A percentile compares a stretch with the other conserved stretches of the same genome.
phyloP scores from a whole-genome alignment of 148 eudicot species.

The Agrostemma githago region DNA sequence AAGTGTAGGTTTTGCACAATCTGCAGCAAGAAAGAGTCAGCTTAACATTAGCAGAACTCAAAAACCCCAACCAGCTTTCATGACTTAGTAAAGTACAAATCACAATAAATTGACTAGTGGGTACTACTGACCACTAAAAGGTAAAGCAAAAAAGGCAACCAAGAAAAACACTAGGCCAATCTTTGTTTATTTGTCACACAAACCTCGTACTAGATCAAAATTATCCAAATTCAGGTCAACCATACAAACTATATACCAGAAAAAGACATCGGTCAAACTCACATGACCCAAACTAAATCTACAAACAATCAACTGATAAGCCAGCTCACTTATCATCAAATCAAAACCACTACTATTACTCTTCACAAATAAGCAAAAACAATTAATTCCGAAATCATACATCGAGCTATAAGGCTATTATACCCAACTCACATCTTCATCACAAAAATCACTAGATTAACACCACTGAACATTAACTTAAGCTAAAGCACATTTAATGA shows the following conservation, averaged over 20 bases:
- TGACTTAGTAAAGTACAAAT: conserved; percentile 13
- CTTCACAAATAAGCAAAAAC: not conserved
- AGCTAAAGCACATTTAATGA: not conserved
- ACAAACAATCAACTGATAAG: conserved; percentile 4
- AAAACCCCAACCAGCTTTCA: conserved; percentile 15
- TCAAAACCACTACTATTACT: not conserved
- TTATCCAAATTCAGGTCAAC: conserved; percentile 19
- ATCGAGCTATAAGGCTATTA: not conserved
- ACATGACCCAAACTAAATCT: conserved; percentile 14
- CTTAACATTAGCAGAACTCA: conserved; percentile 15
- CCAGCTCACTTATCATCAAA: conserved; percentile 8
- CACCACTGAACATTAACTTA: not conserved
- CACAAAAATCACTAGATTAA: not conserved
- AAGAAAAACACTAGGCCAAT: conserved; percentile 18
- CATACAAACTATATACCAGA: conserved; percentile 6
- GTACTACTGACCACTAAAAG: conserved; percentile 8
- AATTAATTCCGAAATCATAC: not conserved
- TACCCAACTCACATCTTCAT: conserved; percentile 1
- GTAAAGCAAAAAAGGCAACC: conserved; percentile 22
- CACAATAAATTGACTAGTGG: conserved; percentile 22
- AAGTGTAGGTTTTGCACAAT: not conserved
- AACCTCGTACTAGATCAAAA: conserved; percentile 28
- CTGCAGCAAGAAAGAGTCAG: conserved; percentile 12
- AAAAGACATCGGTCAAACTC: conserved; percentile 10
- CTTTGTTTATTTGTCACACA: conserved; percentile 22